Conservation (phyloP, 257 asterid genomes). For the Scutellaria barbata region DNA sequence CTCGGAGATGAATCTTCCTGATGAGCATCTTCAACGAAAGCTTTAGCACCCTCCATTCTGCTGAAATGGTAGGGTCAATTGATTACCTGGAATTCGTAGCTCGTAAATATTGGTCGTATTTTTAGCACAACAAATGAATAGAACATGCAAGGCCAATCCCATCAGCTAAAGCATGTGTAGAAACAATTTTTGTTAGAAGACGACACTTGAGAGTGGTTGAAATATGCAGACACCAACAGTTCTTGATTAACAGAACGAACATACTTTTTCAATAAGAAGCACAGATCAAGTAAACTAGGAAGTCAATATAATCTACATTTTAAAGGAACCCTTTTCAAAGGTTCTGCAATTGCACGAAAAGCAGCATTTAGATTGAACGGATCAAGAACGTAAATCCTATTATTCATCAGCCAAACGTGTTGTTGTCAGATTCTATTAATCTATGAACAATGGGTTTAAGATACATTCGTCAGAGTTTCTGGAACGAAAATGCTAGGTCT, state of each 20-base stretch:
- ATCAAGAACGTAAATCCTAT: neutral
- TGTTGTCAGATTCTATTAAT: neutral
- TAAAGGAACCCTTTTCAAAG: constrained; percentile 4
- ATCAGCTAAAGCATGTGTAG: neutral
- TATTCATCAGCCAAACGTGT: neutral
- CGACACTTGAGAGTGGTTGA: neutral
- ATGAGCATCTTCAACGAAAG: constrained; percentile 42
- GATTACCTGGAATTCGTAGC: constrained; percentile 36
- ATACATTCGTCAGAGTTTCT: neutral
- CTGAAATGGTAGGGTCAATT: constrained; percentile 37
- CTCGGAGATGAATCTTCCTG: constrained; percentile 40
- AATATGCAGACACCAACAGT: neutral
- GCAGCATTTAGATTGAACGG: neutral
- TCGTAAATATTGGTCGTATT: no score
- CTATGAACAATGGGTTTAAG: neutral
- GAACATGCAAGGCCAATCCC: constrained; percentile 3
- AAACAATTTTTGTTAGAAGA: neutral
- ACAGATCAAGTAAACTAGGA: neutral
- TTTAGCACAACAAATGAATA: neutral
- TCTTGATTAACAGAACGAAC: neutral
- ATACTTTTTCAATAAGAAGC: neutral
- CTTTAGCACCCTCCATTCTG: constrained; percentile 68
- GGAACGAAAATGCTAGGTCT: neutral
- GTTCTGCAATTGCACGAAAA: neutral
- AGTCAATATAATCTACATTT: neutral